These are phyloP conservation scores for Leccinum disarticulatum DNA, from an alignment of 768 basidiomycete species.

Conservation along the genomic window DNA sequence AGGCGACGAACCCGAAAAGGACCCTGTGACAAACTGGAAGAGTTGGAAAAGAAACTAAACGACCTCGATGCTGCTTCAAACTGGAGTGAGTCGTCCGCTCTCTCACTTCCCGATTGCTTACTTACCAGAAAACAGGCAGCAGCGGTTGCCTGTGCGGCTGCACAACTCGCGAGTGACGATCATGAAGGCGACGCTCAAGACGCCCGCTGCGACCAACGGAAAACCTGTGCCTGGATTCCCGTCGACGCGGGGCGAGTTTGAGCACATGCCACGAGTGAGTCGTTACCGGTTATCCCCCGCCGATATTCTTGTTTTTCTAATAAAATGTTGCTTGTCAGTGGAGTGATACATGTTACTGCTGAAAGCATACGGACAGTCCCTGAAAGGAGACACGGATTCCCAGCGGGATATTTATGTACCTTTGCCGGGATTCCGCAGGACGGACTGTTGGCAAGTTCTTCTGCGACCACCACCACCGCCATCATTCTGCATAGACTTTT, in stretches of 20 bases:
- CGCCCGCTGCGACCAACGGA: slow-evolving; percentile 33
- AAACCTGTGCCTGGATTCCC: slow-evolving; percentile 40
- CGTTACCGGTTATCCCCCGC: too few species aligned
- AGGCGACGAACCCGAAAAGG: slow-evolving; percentile 33
- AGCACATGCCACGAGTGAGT: slow-evolving; percentile 44
- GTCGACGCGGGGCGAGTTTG: slow-evolving; percentile 41
- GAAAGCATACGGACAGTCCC: slow-evolving; percentile 34
- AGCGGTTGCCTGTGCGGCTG: slow-evolving; percentile 37
- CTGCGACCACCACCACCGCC: too few species aligned
- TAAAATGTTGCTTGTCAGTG: slow-evolving; percentile 24
- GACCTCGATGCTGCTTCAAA: slow-evolving; percentile 29
- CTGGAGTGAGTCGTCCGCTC: slow-evolving; percentile 31
- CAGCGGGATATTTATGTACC: slow-evolving; percentile 39
- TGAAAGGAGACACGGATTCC: slow-evolving; percentile 40
- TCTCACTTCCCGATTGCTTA: too few species aligned
- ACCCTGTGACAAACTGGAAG: slow-evolving; percentile 26
- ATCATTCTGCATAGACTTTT: background rate
- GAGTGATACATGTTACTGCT: slow-evolving; percentile 42
- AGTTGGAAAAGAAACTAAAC: slow-evolving; percentile 38
- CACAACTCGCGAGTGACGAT: slow-evolving; percentile 35
- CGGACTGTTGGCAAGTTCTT: slow-evolving; percentile 6
- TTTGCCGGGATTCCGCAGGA: slow-evolving; percentile 38
- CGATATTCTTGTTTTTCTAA: background rate
- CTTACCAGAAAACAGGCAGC: slow-evolving; percentile 28
- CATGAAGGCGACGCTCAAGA: slow-evolving; percentile 33